Evolutionary conservation across 768 basidiomycete species (phyloP), one percentile per base, ranked within the genome.

Genomic region (Strobilomyces confusus): DNA sequence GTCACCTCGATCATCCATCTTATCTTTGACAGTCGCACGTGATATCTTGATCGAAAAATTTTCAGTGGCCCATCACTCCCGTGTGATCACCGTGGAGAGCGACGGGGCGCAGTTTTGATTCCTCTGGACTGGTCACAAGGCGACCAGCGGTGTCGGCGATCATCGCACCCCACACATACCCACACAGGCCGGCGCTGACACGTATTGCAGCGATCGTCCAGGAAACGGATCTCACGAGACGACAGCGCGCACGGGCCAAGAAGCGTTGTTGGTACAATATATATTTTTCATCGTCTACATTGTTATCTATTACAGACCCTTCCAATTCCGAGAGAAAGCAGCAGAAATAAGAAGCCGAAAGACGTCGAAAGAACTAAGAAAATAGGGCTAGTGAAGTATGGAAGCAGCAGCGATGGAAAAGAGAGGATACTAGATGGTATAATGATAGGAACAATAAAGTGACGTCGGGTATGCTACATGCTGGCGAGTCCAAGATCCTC

Each of bases 401-500:
- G n/a, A n/a, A 5, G 38, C 8, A 17, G n/a, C 6, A 4, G 14
- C 23, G 9, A 6, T 17, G 29, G 8, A 32, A 29, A 22, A 11
- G 19, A 4, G 26, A 4, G 13, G 17, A 30, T 48, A 58, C 20
- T 42, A 49, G 20, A 49, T 22, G 62, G 50, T 55, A 65, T 66
- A 66, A 66, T 48, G 65, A 65, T 66, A 66, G 40, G 48, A 56
- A 54, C 46, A 64, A 57, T 37, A 55, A 55, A 46, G 29, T 2
- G 51, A 26, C 51, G 50, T 1, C 44, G 49, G 32, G 36, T 56
- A 60, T 68, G 65, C 48, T 66, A 66, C 66, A 65, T 49, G 51
- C 37, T 44, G 46, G 30, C 20, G 42, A 53, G 42, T 58, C 53
- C 60, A 46, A 49, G 51, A 50, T 51, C 47, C 37, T 36, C 43